These are phyloP conservation scores for Gamsiella multidivaricata DNA, from an alignment of 192 early-diverging fungal species.

Conservation along the genomic window DNA sequence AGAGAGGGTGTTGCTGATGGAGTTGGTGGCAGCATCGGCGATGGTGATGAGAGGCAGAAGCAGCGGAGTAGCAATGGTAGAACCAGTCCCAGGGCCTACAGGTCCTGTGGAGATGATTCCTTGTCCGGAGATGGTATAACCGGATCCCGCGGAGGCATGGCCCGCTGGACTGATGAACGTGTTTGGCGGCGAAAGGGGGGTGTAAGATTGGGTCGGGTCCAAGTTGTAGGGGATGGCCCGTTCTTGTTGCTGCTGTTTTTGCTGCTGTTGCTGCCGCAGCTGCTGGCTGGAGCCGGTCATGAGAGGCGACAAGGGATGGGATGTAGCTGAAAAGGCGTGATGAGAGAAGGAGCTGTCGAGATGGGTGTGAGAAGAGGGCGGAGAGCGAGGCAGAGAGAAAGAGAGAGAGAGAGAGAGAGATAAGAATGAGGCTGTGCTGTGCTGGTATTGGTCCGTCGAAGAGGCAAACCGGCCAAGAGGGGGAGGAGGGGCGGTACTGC, in stretches of 20 bases:
- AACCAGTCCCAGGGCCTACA: neutral
- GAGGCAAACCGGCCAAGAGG: no score
- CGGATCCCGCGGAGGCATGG: neutral
- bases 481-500: no score
- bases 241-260: constrained; percentile 2
- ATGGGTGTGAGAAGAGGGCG: no score
- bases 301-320: no score
- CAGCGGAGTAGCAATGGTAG: neutral
- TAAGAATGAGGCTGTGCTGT: no score
- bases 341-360: no score
- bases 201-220: neutral
- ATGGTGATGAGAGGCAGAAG: neutral
- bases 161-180: neutral
- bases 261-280: constrained; percentile 5
- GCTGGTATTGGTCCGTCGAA: no score
- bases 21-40: neutral
- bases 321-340: no score
- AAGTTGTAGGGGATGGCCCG: neutral
- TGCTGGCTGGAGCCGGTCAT: constrained; percentile 5
- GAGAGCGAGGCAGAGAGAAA: no score
- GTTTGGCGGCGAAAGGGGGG: neutral
- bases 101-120: neutral
- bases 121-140: constrained; percentile 11
- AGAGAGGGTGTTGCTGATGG: neutral
- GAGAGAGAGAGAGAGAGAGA: no score